Evolutionary conservation across 1,284 basidiomycete genomes (phyloP).

Genomic region (Trichosporon sp.): DNA sequence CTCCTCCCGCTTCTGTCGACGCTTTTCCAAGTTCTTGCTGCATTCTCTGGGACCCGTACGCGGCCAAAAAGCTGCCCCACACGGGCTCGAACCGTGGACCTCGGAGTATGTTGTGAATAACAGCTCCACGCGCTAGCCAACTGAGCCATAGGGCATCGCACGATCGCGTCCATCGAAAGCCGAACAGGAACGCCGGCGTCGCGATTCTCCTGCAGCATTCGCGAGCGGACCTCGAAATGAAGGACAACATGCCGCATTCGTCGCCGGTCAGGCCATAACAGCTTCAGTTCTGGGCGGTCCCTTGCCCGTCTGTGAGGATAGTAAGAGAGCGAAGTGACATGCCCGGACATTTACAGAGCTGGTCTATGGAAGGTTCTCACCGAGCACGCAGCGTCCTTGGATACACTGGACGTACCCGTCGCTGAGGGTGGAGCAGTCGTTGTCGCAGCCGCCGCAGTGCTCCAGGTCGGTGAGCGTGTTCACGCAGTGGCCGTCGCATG

Average conservation of each 20-base stretch:
- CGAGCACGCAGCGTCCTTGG: neutral
- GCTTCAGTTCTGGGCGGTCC: too few species aligned
- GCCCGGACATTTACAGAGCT: too few species aligned
- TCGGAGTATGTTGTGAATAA: neutral
- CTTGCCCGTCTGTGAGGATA: too few species aligned
- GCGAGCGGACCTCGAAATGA: too few species aligned
- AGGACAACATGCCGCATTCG: too few species aligned
- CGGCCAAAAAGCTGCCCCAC: neutral
- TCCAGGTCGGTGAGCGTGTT: neutral
- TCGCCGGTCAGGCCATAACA: too few species aligned
- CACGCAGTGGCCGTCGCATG: neutral
- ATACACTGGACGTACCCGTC: neutral
- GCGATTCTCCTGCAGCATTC: too few species aligned
- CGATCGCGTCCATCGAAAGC: neutral
- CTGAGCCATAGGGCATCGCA: neutral
- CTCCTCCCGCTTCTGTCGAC: too few species aligned
- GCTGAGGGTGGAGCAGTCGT: neutral
- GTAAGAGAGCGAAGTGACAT: too few species aligned
- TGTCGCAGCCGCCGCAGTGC: neutral
- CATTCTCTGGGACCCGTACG: neutral
- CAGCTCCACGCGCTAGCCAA: neutral
- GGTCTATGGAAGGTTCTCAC: neutral
- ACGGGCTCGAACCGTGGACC: neutral
- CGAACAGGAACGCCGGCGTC: neutral
- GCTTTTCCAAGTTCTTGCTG: too few species aligned